Evolutionary conservation across 2,329 filamentous ascomycete genomes (phyloP).

Genomic region (Venturia pyrina): DNA sequence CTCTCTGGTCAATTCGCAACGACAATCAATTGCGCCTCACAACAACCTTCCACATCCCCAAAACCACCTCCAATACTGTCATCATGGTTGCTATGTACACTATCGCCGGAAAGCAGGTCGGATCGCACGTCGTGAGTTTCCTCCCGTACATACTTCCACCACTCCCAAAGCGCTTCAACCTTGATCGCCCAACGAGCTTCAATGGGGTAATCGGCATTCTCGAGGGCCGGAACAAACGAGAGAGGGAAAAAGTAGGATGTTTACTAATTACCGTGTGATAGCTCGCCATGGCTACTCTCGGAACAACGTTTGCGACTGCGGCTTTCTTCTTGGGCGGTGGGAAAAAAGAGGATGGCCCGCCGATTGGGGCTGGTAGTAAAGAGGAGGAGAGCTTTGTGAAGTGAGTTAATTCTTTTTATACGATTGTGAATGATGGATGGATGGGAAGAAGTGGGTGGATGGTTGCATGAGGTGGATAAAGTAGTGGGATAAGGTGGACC

Average conservation of each 20-base stretch:
- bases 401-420: slow-evolving; percentile 26
- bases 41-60: slow-evolving; percentile 16
- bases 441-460: neutral
- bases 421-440: neutral
- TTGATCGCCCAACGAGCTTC: neutral
- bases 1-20: neutral
- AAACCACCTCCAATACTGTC: slow-evolving; percentile 17
- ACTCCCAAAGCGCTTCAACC: neutral
- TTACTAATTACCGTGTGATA: slow-evolving; percentile 22
- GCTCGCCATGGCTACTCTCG: slow-evolving; percentile 52
- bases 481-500: neutral
- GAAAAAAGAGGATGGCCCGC: slow-evolving; percentile 32
- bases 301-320: slow-evolving; percentile 35
- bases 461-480: no score
- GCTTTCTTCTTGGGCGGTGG: slow-evolving; percentile 36
- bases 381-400: slow-evolving; percentile 61
- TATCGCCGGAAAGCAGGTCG: slow-evolving; percentile 42
- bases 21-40: slow-evolving; percentile 14
- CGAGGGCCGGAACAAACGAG: neutral
- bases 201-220: neutral
- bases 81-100: slow-evolving; percentile 44
- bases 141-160: neutral
- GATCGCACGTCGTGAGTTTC: slow-evolving; percentile 42
- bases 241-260: neutral
- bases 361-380: slow-evolving; percentile 55